These are phyloP conservation scores for Sugiyamaella japonica DNA, from an alignment of 1,139 yeast species.

Conservation along the genomic window DNA sequence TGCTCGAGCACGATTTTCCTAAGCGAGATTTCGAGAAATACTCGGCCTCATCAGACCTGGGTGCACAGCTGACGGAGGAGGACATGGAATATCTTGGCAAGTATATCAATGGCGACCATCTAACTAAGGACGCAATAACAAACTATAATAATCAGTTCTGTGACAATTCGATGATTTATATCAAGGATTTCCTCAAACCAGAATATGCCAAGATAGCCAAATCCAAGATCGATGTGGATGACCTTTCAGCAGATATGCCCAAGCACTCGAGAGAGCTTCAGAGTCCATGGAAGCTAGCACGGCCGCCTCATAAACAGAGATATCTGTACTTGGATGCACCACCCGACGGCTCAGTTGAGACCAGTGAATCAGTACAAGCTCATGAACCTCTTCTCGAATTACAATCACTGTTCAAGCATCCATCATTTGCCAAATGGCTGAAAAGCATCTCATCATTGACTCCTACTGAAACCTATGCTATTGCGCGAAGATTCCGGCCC, in stretches of 20 bases:
- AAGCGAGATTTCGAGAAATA: constrained; percentile 39
- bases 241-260: constrained; percentile 58
- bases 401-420: constrained; percentile 59
- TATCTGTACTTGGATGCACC: constrained; percentile 58
- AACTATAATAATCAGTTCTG: constrained; percentile 54
- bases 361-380: constrained; percentile 23
- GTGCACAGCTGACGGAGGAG: constrained; percentile 22
- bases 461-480: constrained; percentile 63
- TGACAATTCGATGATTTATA: constrained; percentile 69
- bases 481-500: constrained; percentile 87
- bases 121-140: constrained; percentile 47
- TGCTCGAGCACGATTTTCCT: constrained; percentile 83
- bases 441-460: constrained; percentile 60
- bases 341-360: constrained; percentile 32
- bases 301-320: constrained; percentile 92
- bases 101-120: constrained; percentile 59
- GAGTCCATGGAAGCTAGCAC: constrained; percentile 85
- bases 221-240: constrained; percentile 45
- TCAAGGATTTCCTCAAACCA: constrained; percentile 60
- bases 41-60: constrained; percentile 18
- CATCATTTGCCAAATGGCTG: constrained; percentile 71
- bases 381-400: constrained; percentile 49
- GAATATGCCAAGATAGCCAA: constrained; percentile 54
- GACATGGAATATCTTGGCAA: constrained; percentile 35
- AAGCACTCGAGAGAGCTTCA: constrained; percentile 53